phyloP scores from a whole-genome alignment of 1,284 basidiomycete genomes.

The Vanrija pseudolonga region DNA sequence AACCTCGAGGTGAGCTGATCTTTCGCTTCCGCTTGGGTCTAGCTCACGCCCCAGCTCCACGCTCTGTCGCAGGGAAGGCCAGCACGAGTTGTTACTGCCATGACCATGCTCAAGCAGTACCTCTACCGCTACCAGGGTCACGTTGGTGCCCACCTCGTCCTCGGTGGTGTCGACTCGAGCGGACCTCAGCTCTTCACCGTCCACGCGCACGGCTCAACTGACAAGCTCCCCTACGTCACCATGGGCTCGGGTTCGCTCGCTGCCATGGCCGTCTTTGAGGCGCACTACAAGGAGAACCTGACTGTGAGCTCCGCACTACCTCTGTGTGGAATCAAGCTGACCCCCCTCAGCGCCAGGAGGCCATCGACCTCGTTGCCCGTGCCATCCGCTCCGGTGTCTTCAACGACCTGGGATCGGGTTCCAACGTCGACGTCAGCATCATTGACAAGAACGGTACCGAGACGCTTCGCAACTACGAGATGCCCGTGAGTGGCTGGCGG shows the following conservation, averaged over 20 bases:
- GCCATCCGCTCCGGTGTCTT: slow-evolving; percentile 96
- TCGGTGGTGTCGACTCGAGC: slow-evolving; percentile 92
- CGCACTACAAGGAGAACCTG: slow-evolving; percentile 78
- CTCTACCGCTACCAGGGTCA: slow-evolving; percentile 86
- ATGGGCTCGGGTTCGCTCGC: slow-evolving; percentile 97
- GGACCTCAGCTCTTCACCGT: slow-evolving; percentile 96
- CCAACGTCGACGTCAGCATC: slow-evolving; percentile 94
- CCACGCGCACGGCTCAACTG: slow-evolving; percentile 93
- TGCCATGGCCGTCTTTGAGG: slow-evolving; percentile 98
- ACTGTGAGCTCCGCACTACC: slow-evolving; percentile 55
- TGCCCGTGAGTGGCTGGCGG: slow-evolving; percentile 55
- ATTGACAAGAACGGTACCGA: slow-evolving; percentile 80
- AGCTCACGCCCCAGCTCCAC: slow-evolving; percentile 57
- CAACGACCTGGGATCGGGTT: slow-evolving; percentile 97
- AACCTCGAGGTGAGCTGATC: slow-evolving; percentile 66
- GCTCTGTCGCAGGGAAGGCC: slow-evolving; percentile 77
- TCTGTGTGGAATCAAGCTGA: neutral
- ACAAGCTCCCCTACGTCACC: slow-evolving; percentile 97
- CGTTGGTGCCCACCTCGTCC: slow-evolving; percentile 89
- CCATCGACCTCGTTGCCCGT: slow-evolving; percentile 75
- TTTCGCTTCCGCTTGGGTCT: neutral
- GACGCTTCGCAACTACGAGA: slow-evolving; percentile 85
- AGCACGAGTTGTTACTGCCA: slow-evolving; percentile 88
- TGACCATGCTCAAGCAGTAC: slow-evolving; percentile 95
- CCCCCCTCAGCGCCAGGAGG: slow-evolving; percentile 64